These are phyloP conservation scores for Cryptococcus sp. DNA, from an alignment of 1,284 basidiomycete genomes.

Conservation along the genomic window DNA sequence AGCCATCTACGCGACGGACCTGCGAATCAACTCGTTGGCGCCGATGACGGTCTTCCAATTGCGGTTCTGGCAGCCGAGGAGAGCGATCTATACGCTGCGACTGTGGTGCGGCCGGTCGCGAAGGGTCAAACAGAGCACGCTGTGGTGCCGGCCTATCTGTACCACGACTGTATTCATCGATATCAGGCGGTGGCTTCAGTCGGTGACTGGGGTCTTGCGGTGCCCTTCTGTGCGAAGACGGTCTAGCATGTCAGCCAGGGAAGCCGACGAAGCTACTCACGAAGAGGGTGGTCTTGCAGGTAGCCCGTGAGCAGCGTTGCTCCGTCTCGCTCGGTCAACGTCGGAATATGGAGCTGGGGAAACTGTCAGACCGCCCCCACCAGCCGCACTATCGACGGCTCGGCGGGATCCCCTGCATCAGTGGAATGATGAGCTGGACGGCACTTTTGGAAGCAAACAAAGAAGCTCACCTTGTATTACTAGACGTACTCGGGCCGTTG, in stretches of 20 bases:
- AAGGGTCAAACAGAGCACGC: conserved; percentile 29
- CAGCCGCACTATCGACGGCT: neutral
- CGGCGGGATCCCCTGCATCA: too few species aligned
- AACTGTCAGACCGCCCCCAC: neutral
- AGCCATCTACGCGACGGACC: conserved; percentile 5
- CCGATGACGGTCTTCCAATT: conserved; percentile 1
- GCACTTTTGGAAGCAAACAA: too few species aligned
- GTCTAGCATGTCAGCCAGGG: conserved; percentile 3
- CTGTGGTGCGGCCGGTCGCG: conserved; percentile 13
- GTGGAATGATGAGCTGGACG: too few species aligned
- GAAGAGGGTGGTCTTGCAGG: conserved; percentile 6
- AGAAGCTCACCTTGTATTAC: too few species aligned
- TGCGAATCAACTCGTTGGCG: neutral
- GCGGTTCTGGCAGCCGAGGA: conserved; percentile 10
- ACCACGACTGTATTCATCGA: conserved; percentile 17
- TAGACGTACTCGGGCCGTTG: too few species aligned
- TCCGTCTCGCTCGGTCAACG: too few species aligned
- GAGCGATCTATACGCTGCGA: conserved; percentile 7
- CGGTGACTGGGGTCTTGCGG: neutral
- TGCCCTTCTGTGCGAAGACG: neutral
- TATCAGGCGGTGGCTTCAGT: conserved; percentile 6
- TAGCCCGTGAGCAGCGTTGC: neutral
- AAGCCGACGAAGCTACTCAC: neutral
- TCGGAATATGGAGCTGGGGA: too few species aligned
- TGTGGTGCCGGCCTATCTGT: conserved; percentile 3